Percentiles rank a stretch among this genome's conserved stretches.
These are phyloP conservation scores for Umbelopsis sp. DNA, from an alignment of 192 early-diverging fungal genomes.

Conservation along the genomic window DNA sequence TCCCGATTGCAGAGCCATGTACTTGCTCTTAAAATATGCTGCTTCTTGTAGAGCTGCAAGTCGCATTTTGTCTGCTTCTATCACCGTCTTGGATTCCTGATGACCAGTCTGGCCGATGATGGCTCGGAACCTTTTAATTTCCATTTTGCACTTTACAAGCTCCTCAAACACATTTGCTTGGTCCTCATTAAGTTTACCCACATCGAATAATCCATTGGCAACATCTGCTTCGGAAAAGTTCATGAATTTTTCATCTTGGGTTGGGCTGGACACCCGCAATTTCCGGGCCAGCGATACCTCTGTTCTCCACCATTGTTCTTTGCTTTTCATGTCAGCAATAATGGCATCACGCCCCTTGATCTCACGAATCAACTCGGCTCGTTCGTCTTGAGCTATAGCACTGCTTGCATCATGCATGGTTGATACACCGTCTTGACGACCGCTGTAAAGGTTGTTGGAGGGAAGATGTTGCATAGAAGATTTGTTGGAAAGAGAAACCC, in stretches of 20 bases:
- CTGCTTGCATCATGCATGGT: neutral
- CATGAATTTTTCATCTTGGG: constrained; percentile 7
- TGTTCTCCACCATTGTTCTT: constrained; percentile 49
- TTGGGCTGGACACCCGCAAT: neutral
- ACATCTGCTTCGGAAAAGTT: constrained; percentile 22
- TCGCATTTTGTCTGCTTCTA: constrained; percentile 53
- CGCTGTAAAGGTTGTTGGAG: neutral
- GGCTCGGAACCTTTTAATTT: constrained; percentile 50
- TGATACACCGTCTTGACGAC: neutral
- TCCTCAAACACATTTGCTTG: constrained; percentile 55
- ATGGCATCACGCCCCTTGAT: constrained; percentile 40
- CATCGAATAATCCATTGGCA: constrained; percentile 39
- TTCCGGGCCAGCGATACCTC: constrained; percentile 45
- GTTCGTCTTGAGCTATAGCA: neutral
- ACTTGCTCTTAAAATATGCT: constrained; percentile 59
- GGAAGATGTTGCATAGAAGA: neutral
- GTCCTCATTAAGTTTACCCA: constrained; percentile 47
- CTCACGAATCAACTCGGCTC: constrained; percentile 32
- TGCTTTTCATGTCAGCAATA: constrained; percentile 42
- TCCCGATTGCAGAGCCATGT: constrained; percentile 47
- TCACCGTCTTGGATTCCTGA: constrained; percentile 52
- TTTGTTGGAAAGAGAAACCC: neutral
- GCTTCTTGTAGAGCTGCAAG: constrained; percentile 63
- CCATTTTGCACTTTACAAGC: constrained; percentile 56
- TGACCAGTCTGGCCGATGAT: constrained; percentile 58